Evolutionary conservation across 805 yeast genomes (phyloP).

Genomic region (Saccharomycopsis malanga): DNA sequence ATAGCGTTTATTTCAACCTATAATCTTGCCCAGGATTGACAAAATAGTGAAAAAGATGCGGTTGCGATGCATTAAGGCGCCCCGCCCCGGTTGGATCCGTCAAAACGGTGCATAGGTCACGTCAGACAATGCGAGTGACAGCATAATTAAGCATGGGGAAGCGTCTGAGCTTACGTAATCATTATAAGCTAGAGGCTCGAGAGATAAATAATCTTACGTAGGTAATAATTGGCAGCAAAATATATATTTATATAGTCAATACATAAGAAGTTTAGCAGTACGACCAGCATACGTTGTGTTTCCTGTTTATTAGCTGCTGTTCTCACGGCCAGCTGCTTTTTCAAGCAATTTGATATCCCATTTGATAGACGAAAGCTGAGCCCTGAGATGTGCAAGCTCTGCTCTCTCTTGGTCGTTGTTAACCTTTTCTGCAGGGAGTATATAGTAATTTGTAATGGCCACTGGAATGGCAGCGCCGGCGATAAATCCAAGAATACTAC

Average conservation of each 20-base stretch:
- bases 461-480: constrained; percentile 18
- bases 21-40: not conserved
- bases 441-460: not conserved
- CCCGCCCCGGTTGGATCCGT: too few relatives aligned
- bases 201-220: too few relatives aligned
- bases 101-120: too few relatives aligned
- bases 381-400: constrained; percentile 11
- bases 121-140: too few relatives aligned
- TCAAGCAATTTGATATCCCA: constrained; percentile 5
- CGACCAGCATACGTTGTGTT: too few relatives aligned
- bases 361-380: constrained; percentile 4
- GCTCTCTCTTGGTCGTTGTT: not conserved
- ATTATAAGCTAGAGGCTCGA: too few relatives aligned
- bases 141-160: too few relatives aligned
- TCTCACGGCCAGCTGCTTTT: too few relatives aligned
- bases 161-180: too few relatives aligned
- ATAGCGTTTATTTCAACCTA: not conserved
- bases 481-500: constrained; percentile 10
- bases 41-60: not conserved
- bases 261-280: too few relatives aligned
- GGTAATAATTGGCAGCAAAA: too few relatives aligned
- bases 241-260: too few relatives aligned
- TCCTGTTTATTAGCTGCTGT: not conserved
- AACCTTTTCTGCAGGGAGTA: constrained; percentile 7
- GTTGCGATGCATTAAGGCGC: not conserved